Conservation (phyloP, 768 basidiomycete genomes). For the Lyophyllum shimeji region DNA sequence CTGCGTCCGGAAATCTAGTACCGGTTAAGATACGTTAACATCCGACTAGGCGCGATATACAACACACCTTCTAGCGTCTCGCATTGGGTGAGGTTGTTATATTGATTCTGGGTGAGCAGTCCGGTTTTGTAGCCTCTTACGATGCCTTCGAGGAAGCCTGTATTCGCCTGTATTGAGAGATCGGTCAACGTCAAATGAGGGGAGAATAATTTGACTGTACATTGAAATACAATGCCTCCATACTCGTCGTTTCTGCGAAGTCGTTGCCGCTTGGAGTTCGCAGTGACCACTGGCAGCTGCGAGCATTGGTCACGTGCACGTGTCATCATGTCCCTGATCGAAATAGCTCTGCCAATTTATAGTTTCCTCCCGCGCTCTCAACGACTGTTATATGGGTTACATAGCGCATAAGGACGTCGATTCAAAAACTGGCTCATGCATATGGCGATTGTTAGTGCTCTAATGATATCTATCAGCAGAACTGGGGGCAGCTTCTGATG, state of each 20-base stretch:
- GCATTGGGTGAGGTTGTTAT: slow-evolving; percentile 93
- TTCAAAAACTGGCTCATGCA: no score
- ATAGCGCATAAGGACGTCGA: no score
- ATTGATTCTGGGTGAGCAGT: slow-evolving; percentile 85
- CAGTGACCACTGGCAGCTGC: neutral
- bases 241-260: slow-evolving; percentile 27
- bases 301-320: neutral
- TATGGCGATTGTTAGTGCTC: neutral
- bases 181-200: slow-evolving; percentile 3
- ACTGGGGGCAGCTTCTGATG: neutral
- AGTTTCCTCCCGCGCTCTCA: neutral
- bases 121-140: slow-evolving; percentile 93
- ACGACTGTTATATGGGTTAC: no score
- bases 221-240: slow-evolving; percentile 92
- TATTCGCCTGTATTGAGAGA: slow-evolving; percentile 49
- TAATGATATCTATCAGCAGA: neutral
- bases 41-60: slow-evolving; percentile 13
- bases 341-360: neutral
- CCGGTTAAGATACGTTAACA: neutral
- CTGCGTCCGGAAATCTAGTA: slow-evolving; percentile 91
- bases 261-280: neutral
- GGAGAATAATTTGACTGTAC: slow-evolving; percentile 36
- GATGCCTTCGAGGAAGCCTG: slow-evolving; percentile 79
- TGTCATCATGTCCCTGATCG: neutral
- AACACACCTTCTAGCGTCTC: slow-evolving; percentile 92